A percentile compares a stretch with the other conserved stretches of the same genome.
Evolutionary conservation across 2,329 filamentous ascomycete genomes (phyloP).

Genomic region (Penicillium sp.): DNA sequence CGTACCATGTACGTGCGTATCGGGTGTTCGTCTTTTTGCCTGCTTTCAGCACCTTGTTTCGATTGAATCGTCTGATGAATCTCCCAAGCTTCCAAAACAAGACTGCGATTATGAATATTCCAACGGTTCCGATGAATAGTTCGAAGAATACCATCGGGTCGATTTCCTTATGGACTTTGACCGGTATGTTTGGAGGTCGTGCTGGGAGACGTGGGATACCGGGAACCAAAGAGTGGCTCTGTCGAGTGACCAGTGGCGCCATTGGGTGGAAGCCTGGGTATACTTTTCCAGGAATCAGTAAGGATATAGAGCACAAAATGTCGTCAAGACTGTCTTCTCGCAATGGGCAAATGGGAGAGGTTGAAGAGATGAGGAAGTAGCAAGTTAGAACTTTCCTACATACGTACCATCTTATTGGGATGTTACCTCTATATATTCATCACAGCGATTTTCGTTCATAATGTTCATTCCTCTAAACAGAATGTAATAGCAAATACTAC

Average conservation of each 20-base stretch:
- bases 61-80: constrained; percentile 36
- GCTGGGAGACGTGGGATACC: constrained; percentile 24
- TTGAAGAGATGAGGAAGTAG: background rate
- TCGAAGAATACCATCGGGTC: constrained; percentile 29
- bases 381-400: background rate
- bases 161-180: constrained; percentile 25
- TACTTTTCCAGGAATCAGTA: constrained; percentile 5
- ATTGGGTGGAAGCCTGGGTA: constrained; percentile 16
- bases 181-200: constrained; percentile 19
- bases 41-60: constrained; percentile 29
- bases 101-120: constrained; percentile 37
- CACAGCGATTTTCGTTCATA: background rate
- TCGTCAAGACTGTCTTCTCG: background rate
- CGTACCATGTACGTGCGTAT: constrained; percentile 43
- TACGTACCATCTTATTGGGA: background rate
- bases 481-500: background rate
- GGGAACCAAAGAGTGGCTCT: constrained; percentile 22
- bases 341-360: no score
- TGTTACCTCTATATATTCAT: background rate
- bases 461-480: background rate
- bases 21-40: constrained; percentile 31
- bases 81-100: constrained; percentile 39
- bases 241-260: constrained; percentile 29
- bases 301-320: background rate
- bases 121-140: constrained; percentile 35